Conservation (phyloP, 495 filamentous ascomycete species). For the Penicillium silybi region DNA sequence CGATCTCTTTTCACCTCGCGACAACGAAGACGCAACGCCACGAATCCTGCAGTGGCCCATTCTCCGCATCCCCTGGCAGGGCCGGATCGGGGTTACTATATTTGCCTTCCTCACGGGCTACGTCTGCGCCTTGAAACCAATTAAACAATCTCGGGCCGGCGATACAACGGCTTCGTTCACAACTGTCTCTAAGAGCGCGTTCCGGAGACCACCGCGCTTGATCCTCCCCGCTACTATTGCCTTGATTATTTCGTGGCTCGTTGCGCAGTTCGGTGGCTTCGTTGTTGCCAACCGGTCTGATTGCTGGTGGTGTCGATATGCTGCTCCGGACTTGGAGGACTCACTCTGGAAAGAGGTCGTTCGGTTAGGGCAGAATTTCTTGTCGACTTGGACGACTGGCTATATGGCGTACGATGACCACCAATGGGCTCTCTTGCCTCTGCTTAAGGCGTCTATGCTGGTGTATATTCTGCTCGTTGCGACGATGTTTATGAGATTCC, state of each 20-base stretch:
- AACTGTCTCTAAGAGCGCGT: constrained; percentile 58
- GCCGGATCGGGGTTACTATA: constrained; percentile 61
- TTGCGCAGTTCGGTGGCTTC: constrained; percentile 59
- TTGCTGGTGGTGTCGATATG: constrained; percentile 59
- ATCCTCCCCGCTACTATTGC: constrained; percentile 60
- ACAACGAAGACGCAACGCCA: constrained; percentile 42
- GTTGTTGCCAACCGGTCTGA: constrained; percentile 53
- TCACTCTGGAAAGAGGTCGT: constrained; percentile 35
- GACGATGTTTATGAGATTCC: constrained; percentile 54
- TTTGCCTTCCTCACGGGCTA: constrained; percentile 68
- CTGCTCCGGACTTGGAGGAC: constrained; percentile 43
- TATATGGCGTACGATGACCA: constrained; percentile 61
- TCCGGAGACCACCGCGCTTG: constrained; percentile 60
- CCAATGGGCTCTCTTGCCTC: constrained; percentile 62
- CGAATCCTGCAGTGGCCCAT: constrained; percentile 58
- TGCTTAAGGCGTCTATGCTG: constrained; percentile 59
- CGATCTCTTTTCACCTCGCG: constrained; percentile 53
- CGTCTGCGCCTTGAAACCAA: constrained; percentile 63
- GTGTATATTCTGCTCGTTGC: constrained; percentile 56
- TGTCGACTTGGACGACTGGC: constrained; percentile 58
- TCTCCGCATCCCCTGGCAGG: constrained; percentile 61
- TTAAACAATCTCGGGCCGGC: constrained; percentile 56
- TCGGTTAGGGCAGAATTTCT: constrained; percentile 47
- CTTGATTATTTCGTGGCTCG: constrained; percentile 55
- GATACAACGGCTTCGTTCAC: constrained; percentile 50